Base-by-base conservation (phyloP, 148 eudicot genomes). In the Spergularia bocconei region DNA sequence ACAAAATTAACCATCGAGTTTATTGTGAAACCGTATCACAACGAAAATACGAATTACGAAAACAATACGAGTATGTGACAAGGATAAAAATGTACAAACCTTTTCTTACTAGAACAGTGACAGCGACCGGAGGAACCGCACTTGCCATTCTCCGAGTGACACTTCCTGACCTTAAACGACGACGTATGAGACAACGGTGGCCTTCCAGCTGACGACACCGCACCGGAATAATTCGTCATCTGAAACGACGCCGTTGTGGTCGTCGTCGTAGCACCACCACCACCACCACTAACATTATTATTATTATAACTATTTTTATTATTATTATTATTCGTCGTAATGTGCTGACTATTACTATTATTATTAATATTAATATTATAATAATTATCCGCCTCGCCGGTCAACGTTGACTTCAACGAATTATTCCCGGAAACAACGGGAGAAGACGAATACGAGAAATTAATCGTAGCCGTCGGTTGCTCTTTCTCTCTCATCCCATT, bases 101-200 rank as follows among this genome's bases (percentile, higher is more conserved):
- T 84, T 70, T 84, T 85, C 83, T 91, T 94, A 44, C 48, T 44
- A 56, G 97, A 90, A 53, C 98, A 94, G 78, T 91, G 96, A 79
- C 97, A 91, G 2, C 87, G 86, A 62, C 97, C 92, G 64, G 91
- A 85, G 21, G 91, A 79, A 67, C 88, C 88, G 65, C 98, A 93
- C 90, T 90, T 90, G 77, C 93, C 93, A 73, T 88, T 85, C 17
- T 87, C 93, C 25, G 97, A 91, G 60, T 84, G 86, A 63, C 97
- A 90, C 96, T 94, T 94, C 77, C 89, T 79, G 33, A 79, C 83
- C 62, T 85, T 78, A 72, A 76, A 82, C 83, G 92, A 93, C 36
- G 92, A 75, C 47, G 95, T 74, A 57, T 77, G 74, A 7, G 85
- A 88, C 58, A 94, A 47, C 15, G 95, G 97, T 51, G 96, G 97